These are phyloP conservation scores for Bolboschoenoplectus hybrid DNA, from an alignment of 202 grass and related monocot species.

Conservation along the genomic window DNA sequence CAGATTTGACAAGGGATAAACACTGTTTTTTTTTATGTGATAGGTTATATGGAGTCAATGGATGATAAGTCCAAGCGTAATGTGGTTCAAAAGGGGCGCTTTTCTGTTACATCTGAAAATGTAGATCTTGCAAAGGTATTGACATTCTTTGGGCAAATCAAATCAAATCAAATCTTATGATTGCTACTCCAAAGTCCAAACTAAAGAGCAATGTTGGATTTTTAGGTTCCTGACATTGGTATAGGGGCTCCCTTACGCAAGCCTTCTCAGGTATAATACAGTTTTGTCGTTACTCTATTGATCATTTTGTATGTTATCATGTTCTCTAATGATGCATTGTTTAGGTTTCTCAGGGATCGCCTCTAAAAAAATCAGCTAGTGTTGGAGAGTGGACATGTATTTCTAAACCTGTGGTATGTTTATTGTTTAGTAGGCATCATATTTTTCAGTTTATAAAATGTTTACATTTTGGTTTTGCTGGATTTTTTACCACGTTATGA, in stretches of 20 bases:
- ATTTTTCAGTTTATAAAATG: slow-evolving; percentile 20
- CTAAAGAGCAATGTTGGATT: slow-evolving; percentile 38
- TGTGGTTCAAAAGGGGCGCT: slow-evolving; percentile 98
- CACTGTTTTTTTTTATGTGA: slow-evolving; percentile 37
- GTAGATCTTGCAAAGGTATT: slow-evolving; percentile 96
- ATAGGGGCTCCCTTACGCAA: slow-evolving; percentile 57
- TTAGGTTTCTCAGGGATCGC: slow-evolving; percentile 60
- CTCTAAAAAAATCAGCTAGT: slow-evolving; percentile 95
- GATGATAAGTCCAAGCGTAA: slow-evolving; percentile 88
- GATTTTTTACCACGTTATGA: slow-evolving; percentile 3
- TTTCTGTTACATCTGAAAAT: slow-evolving; percentile 99
- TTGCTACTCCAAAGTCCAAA: slow-evolving; percentile 9
- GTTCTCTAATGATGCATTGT: slow-evolving; percentile 15
- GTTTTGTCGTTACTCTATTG: slow-evolving; percentile 14
- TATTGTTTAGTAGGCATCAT: slow-evolving; percentile 19
- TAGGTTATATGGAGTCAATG: slow-evolving; percentile 91
- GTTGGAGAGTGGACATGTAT: slow-evolving; percentile 74
- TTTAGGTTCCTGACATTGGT: slow-evolving; percentile 78
- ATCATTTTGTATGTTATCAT: slow-evolving; percentile 14
- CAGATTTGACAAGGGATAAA: neutral
- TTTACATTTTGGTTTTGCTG: slow-evolving; percentile 13
- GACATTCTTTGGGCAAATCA: slow-evolving; percentile 12
- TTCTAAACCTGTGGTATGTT: slow-evolving; percentile 74
- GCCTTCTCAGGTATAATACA: slow-evolving; percentile 63
- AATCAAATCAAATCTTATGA: slow-evolving; percentile 19